A percentile compares a stretch with the other conserved stretches of the same genome.
Evolutionary conservation across 371 early-diverging fungal genomes (phyloP).

Genomic region (Ordospora pajunii): DNA sequence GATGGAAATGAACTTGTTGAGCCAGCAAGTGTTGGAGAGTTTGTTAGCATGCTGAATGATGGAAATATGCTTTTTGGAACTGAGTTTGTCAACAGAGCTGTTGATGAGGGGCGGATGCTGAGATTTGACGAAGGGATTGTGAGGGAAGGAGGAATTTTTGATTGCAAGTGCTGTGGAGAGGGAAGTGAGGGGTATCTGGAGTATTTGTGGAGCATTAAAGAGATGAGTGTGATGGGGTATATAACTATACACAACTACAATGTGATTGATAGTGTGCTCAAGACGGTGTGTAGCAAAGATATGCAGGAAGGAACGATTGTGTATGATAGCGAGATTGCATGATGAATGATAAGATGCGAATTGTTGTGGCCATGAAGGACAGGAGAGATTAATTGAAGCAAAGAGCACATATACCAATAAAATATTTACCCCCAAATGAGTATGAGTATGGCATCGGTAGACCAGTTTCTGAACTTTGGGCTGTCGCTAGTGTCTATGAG

Average conservation of each 20-base stretch:
- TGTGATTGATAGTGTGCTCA: not conserved
- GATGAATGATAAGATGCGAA: no score
- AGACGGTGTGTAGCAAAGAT: not conserved
- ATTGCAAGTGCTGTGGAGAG: slow-evolving; percentile 34
- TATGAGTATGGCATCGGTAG: slow-evolving; percentile 40
- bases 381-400: no score
- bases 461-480: slow-evolving; percentile 37
- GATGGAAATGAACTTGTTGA: slow-evolving; percentile 27
- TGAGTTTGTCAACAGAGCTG: slow-evolving; percentile 18
- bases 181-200: slow-evolving; percentile 1
- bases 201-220: slow-evolving; percentile 12
- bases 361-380: no score
- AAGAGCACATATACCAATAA: not conserved
- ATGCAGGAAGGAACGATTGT: no score
- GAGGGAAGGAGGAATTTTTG: not conserved
- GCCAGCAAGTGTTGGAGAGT: not conserved
- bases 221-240: slow-evolving; percentile 22
- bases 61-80: slow-evolving; percentile 17
- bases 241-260: slow-evolving; percentile 34
- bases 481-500: slow-evolving; percentile 48
- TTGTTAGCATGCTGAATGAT: not conserved
- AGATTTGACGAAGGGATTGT: slow-evolving; percentile 8
- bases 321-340: no score
- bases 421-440: slow-evolving; percentile 30
- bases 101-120: slow-evolving; percentile 9